Evolutionary conservation across 345 rosid species (phyloP), one percentile per base, ranked within the genome.

Genomic region (Aurinia saxatilis): DNA sequence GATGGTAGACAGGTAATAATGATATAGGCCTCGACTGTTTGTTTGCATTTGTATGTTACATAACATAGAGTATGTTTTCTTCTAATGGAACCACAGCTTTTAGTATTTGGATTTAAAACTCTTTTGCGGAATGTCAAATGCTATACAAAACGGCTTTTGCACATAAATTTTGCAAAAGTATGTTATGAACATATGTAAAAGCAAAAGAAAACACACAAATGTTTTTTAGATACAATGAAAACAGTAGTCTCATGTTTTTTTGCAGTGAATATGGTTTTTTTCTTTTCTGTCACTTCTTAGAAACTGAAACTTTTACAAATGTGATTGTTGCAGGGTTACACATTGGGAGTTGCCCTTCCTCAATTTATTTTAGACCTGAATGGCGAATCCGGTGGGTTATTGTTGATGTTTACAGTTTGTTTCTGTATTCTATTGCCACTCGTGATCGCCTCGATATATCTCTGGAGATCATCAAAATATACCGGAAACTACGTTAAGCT

Each of bases 321-420:
- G 49, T 21, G 44, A 46, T 35, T 59, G 60, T 41, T 68, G 65
- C 82, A 90, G 97, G 97, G 99, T 16, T 93, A 90, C 74, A 86
- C 84, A 93, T 67, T 93, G 81, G 99, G 99, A 49, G 85, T 93
- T 29, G 99, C 99, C 52, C 97, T 93, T 35, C 99, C 99, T 34
- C 88, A 84, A 60, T 93, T 93, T 72, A 77, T 90, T 50, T 74
- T 93, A 18, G 78, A 84, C 81, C 80, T 90, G 13, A 84, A 93
- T 68, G 97, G 97, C 58, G 87, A 90, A 46, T 90, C 83, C 45
- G 99, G 95, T 75, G 99, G 97, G 50, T 77, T 93, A 41, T 80
- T 93, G 65, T 74, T 93, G 50, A 78, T 93, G 63, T 84, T 87
- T 90, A 85, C 91, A 34, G 99, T 93, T 71, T 96, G 96, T 54